phyloP scores from a whole-genome alignment of 257 asterid genomes.

The Nicotiana obtusifolia region DNA sequence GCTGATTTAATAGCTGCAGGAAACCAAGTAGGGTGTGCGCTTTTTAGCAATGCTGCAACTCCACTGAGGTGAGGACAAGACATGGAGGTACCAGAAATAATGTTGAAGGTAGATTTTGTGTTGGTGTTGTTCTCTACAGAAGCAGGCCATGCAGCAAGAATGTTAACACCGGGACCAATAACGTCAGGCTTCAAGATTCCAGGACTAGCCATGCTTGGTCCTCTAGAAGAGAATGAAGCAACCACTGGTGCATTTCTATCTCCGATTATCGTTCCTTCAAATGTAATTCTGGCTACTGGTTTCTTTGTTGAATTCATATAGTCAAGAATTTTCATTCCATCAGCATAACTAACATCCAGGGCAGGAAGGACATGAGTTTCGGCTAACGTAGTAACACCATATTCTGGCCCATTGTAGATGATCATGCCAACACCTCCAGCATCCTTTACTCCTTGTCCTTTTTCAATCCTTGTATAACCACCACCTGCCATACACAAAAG shows the following conservation, averaged over 20 bases:
- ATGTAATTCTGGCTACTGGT: not conserved
- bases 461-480: too few relatives aligned
- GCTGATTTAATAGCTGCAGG: slow-evolving; percentile 3
- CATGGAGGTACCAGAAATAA: not conserved
- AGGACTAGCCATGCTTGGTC: not conserved
- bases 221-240: not conserved
- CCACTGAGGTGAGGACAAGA: slow-evolving; percentile 7
- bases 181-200: not conserved
- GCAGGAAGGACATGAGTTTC: too few relatives aligned
- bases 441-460: too few relatives aligned
- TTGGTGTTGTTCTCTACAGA: too few relatives aligned
- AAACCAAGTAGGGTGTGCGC: not conserved
- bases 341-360: too few relatives aligned
- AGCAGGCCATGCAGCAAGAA: too few relatives aligned
- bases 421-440: too few relatives aligned
- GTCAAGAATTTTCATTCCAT: too few relatives aligned
- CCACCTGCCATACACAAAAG: too few relatives aligned
- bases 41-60: slow-evolving; percentile 2
- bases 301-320: not conserved
- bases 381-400: too few relatives aligned
- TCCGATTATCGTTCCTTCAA: not conserved
- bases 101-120: not conserved
- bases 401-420: too few relatives aligned
- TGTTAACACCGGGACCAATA: not conserved
- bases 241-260: not conserved